A percentile compares a stretch with the other conserved stretches of the same genome.
Evolutionary conservation across 1,284 basidiomycete genomes (phyloP).

Genomic region (Puccinia coronata): DNA sequence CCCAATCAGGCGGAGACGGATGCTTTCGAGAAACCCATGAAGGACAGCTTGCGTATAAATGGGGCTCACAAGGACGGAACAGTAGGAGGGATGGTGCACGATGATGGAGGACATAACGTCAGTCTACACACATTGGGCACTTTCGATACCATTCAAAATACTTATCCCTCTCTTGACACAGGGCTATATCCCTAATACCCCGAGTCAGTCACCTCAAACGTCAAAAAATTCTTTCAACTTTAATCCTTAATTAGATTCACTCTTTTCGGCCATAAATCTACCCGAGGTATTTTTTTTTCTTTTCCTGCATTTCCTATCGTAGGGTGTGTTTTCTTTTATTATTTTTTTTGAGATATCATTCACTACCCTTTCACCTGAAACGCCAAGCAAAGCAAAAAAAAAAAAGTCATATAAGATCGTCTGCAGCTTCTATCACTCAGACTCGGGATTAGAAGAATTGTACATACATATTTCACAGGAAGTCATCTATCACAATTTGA

Average conservation of each 20-base stretch:
- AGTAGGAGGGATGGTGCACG: conserved; percentile 43
- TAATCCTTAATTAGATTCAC: too few species aligned
- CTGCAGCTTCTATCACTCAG: not conserved
- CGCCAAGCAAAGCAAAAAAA: not conserved
- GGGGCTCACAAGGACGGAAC: conserved; percentile 37
- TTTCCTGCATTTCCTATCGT: not conserved
- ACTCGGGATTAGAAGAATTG: not conserved
- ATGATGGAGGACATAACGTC: conserved; percentile 44
- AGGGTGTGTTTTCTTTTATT: too few species aligned
- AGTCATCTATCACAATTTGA: too few species aligned
- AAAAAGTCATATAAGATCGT: not conserved
- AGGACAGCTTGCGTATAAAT: conserved; percentile 39
- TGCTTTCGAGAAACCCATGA: conserved; percentile 34
- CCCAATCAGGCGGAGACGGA: conserved; percentile 14
- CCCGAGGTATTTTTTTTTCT: not conserved
- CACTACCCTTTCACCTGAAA: not conserved
- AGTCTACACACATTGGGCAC: not conserved
- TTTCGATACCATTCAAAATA: not conserved
- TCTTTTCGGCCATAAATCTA: too few species aligned
- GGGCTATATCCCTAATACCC: conserved; percentile 39
- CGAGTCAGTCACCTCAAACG: not conserved
- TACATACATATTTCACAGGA: not conserved
- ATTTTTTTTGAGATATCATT: conserved; percentile 7
- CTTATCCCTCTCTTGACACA: conserved; percentile 4
- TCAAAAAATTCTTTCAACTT: too few species aligned